phyloP scores from a whole-genome alignment of 2,329 filamentous ascomycete genomes.

The Amphichorda felina region DNA sequence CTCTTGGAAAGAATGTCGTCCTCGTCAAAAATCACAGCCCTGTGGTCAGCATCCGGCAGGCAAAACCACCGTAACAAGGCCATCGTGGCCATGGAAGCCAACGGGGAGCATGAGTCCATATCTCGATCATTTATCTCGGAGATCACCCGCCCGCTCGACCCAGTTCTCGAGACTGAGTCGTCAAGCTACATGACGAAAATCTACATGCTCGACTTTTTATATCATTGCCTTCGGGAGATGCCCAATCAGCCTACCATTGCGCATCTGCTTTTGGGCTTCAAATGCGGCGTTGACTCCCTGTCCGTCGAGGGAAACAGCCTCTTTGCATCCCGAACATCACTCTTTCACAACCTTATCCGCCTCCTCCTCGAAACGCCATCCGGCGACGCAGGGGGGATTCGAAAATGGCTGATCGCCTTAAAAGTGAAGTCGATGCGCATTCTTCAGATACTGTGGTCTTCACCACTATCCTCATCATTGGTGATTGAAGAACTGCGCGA shows the following conservation, averaged over 20 bases:
- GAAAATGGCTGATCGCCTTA: constrained; percentile 56
- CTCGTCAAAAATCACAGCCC: constrained; percentile 67
- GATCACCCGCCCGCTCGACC: constrained; percentile 57
- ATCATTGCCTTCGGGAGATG: constrained; percentile 63
- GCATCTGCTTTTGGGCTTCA: constrained; percentile 82
- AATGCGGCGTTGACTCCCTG: constrained; percentile 59
- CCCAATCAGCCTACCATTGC: constrained; percentile 76
- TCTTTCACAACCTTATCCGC: constrained; percentile 73
- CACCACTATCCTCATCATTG: constrained; percentile 62
- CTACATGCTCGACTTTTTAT: constrained; percentile 76
- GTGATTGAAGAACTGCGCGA: constrained; percentile 70
- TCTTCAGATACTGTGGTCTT: constrained; percentile 72
- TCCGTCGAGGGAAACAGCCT: constrained; percentile 55
- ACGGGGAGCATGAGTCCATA: constrained; percentile 71
- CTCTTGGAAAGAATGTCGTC: constrained; percentile 79
- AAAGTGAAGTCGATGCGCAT: constrained; percentile 62
- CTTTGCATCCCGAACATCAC: constrained; percentile 59
- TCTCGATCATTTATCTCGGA: constrained; percentile 60
- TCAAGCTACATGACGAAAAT: constrained; percentile 72
- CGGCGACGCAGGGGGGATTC: constrained; percentile 46
- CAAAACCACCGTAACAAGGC: constrained; percentile 67
- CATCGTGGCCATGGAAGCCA: constrained; percentile 75
- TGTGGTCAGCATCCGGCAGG: constrained; percentile 48
- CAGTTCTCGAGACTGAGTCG: constrained; percentile 57
- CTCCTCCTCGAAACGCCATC: constrained; percentile 61